Base-by-base conservation (phyloP, 2,329 filamentous ascomycete species). In the Atkinsonella hypoxylon region DNA sequence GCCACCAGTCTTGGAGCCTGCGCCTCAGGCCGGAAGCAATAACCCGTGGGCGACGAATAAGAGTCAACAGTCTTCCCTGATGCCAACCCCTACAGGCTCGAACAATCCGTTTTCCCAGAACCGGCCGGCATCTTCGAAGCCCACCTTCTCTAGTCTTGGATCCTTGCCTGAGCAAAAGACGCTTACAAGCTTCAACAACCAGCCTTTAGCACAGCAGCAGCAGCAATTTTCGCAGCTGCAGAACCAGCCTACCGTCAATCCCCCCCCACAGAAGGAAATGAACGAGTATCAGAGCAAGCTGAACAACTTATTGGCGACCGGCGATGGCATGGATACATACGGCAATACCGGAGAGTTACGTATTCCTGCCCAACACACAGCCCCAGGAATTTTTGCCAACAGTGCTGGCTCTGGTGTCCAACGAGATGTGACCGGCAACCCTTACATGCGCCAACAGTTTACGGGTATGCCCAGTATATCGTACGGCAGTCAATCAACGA, bases 31-130 rank as follows among this genome's bases (percentile, higher is more conserved):
- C 22, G 90, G 89, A 36, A 94, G 81, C 67, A 94, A 97, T 71
- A 98, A 98, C 65, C 93, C 93, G 0, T 98, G 91, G 88, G 86
- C 88, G 22, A 78, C 76, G 30, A 77, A 73, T 58, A 76, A 74
- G 56, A 74, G 70, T 54, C 78, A 78, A 55, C 73, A 79, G 53
- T 65, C 81, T 47, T 69, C 83, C 2, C 70, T 96, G 55, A 83
- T 86, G 63, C 86, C 89, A 4, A 85, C 89, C 63, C 85, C 87
- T 3, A 98, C 93, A 2, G 93, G 93, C 45, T 97, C 93, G 15
- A 98, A 98, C 74, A 98, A 98, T 64, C 93, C 93, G 2, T 98
- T 98, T 63, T 91, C 93, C 12, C 78, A 83, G n/a, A 81, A 85
- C 70, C 83, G 74, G 62, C 80, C 71, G 63, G 82, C 71, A 64